Percentiles rank a stretch among this genome's conserved stretches.
Conservation (phyloP, 257 asterid species). For the Mitragyna speciosa region DNA sequence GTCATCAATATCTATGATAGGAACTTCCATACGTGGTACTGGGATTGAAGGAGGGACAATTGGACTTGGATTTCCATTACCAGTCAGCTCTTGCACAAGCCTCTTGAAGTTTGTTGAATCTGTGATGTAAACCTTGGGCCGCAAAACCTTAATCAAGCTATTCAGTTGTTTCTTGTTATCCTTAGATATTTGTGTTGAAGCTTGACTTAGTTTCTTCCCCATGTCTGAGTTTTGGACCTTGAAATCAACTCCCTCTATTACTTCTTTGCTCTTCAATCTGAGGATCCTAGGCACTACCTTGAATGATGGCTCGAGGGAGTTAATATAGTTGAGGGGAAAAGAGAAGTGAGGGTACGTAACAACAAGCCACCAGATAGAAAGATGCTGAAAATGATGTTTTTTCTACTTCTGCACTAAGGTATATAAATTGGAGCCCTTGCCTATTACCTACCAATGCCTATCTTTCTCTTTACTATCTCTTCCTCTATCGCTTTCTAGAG, state of each 20-base stretch:
- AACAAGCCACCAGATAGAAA: conserved; percentile 4
- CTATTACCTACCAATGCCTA: background rate
- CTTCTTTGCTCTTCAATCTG: conserved; percentile 16
- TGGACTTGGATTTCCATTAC: conserved; percentile 32
- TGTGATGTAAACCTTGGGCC: conserved; percentile 50
- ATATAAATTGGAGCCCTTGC: conserved; percentile 30
- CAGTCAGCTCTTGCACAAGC: conserved; percentile 54
- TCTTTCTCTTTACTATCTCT: conserved; percentile 1
- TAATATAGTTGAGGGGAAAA: conserved; percentile 17
- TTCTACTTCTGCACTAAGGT: conserved; percentile 18
- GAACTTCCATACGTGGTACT: conserved; percentile 15
- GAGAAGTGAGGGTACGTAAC: conserved; percentile 7
- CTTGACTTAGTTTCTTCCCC: conserved; percentile 42
- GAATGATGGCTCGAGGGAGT: conserved; percentile 14
- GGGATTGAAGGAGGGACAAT: conserved; percentile 9
- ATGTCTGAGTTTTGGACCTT: conserved; percentile 22
- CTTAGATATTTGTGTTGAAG: conserved; percentile 34
- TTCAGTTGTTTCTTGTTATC: conserved; percentile 36
- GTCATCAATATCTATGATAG: conserved; percentile 20
- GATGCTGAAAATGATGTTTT: conserved; percentile 48
- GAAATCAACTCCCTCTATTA: conserved; percentile 17
- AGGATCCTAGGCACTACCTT: background rate
- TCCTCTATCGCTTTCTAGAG: conserved; percentile 13
- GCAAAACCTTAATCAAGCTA: conserved; percentile 35
- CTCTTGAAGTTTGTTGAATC: conserved; percentile 46